Evolutionary conservation across 257 asterid species (phyloP), one percentile per base, ranked within the genome.

Genomic region (Solanum pinnatisectum): DNA sequence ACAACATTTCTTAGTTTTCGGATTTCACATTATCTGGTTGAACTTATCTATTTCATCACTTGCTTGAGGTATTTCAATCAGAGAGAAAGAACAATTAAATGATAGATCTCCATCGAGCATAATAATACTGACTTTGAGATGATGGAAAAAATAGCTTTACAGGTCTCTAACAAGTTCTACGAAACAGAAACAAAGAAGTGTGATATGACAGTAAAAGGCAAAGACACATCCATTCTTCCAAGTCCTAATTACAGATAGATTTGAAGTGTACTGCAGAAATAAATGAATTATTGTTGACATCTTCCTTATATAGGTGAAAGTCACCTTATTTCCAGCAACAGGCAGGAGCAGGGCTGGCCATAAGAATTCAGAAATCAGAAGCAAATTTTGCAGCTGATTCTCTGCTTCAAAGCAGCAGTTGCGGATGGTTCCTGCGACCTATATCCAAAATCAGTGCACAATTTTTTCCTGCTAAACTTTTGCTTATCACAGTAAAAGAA

Each of bases 331-430:
- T 89, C 99, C 99, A 88, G 99, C 98, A 89, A 96, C 98, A 60
- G 99, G 99, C 72, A 97, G 94, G 67, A 96, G 92, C 49, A 97
- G 93, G 49, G 98, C 98, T 27, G 98, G 99, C 99, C 99, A 97
- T 25, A 96, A 94, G 92, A 97, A 97, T 91, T 97, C 99, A 6
- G 99, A 95, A 85, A 92, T 89, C 65, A 97, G 91, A 88, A 97
- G 98, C 90, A 97, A 91, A 92, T 95, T 92, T 68, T 94, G 99
- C 65, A 96, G 93, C 87, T 94, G 98, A 83, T 88, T 92, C 74
- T 96, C 98, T 59, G 99, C 99, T 93, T 97, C 99, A 85, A 97
- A 97, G 89, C 98, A 97, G 92, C 99, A 96, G 92, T 97, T 97
- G n/a, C 98, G 95, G 85, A 97, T 94, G 46, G 99, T 97, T 91